These are phyloP conservation scores for Cryptococcus maquisensis DNA, from an alignment of 1,284 basidiomycete genomes.

Conservation along the genomic window DNA sequence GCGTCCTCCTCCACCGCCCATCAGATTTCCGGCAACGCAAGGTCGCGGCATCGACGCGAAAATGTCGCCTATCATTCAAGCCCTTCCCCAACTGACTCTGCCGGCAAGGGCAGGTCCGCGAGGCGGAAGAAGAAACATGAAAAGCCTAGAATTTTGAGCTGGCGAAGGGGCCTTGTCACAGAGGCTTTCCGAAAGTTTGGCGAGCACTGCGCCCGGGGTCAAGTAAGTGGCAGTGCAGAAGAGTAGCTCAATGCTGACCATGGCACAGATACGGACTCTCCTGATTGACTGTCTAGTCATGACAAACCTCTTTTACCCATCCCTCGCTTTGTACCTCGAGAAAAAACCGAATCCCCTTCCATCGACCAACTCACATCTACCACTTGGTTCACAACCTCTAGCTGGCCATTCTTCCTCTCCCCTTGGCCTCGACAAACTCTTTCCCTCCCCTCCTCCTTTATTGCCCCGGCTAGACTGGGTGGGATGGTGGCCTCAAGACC, in stretches of 20 bases:
- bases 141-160: constrained; percentile 6
- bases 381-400: constrained; percentile 8
- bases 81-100: background rate
- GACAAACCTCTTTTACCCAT: constrained; percentile 90
- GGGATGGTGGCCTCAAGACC: constrained; percentile 37
- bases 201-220: constrained; percentile 48
- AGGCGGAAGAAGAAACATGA: constrained; percentile 6
- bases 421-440: constrained; percentile 39
- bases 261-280: constrained; percentile 76
- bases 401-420: constrained; percentile 34
- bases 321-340: constrained; percentile 73
- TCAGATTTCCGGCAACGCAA: background rate
- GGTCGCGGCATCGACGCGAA: constrained; percentile 14
- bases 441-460: constrained; percentile 42
- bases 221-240: constrained; percentile 26
- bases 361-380: constrained; percentile 21
- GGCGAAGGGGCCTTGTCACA: constrained; percentile 27
- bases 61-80: background rate
- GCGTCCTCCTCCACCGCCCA: constrained; percentile 18
- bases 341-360: constrained; percentile 38
- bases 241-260: background rate
- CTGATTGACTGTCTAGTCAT: constrained; percentile 91
- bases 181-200: constrained; percentile 44
- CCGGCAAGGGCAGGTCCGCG: background rate
- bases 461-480: constrained; percentile 36